Conservation (phyloP, 75 land plant species). For the Pinus tabuliformis region DNA sequence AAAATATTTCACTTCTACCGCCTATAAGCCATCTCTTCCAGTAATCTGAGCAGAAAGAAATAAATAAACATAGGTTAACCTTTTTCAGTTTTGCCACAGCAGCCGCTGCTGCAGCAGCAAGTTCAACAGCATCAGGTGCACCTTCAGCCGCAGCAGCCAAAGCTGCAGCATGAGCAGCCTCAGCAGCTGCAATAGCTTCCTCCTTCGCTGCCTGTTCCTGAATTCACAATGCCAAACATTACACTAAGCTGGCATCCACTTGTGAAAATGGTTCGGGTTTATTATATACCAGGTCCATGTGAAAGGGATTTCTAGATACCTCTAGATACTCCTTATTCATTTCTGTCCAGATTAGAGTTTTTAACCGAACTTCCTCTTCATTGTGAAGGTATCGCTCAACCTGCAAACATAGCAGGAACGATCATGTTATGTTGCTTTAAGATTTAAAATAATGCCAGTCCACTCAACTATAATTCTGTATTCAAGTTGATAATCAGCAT, state of each 20-base stretch:
- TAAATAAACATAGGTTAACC: conserved; percentile 25
- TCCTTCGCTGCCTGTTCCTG: conserved; percentile 92
- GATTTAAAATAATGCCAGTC: neutral
- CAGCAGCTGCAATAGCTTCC: conserved; percentile 79
- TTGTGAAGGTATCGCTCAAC: conserved; percentile 76
- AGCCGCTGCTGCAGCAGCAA: conserved; percentile 75
- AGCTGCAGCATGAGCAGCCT: conserved; percentile 53
- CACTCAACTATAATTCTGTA: neutral
- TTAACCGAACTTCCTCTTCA: conserved; percentile 79
- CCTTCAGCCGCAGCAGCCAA: conserved; percentile 46
- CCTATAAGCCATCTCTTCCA: neutral
- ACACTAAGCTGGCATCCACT: neutral
- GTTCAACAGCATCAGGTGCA: conserved; percentile 50
- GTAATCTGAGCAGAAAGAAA: neutral
- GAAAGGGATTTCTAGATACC: conserved; percentile 33
- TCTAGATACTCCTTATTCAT: conserved; percentile 92
- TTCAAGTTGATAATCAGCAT: neutral
- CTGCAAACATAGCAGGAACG: conserved; percentile 25
- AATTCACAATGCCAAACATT: neutral
- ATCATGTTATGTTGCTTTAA: neutral
- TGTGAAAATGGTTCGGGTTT: neutral
- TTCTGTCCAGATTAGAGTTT: conserved; percentile 92
- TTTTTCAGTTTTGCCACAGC: conserved; percentile 76
- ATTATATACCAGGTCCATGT: neutral
- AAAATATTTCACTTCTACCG: too few relatives aligned